Percentiles rank a stretch among this genome's conserved stretches.
Conservation (phyloP, 2,329 filamentous ascomycete genomes). For the Saccharata proteae region DNA sequence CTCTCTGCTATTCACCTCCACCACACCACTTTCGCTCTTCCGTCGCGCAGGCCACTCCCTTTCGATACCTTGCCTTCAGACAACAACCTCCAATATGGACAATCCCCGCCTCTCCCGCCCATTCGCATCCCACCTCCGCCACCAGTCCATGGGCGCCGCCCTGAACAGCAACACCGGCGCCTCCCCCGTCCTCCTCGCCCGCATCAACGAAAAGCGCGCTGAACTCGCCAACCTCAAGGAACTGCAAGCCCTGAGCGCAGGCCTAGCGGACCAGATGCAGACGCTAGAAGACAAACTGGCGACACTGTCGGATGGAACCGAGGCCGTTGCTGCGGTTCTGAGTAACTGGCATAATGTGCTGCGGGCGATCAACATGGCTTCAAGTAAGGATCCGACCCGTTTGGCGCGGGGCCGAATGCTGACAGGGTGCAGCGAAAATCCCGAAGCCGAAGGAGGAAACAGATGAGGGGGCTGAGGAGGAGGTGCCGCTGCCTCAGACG, state of each 20-base stretch:
- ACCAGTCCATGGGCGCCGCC: slow-evolving; percentile 34
- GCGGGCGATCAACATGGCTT: slow-evolving; percentile 76
- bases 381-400: slow-evolving; percentile 38
- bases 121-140: slow-evolving; percentile 54
- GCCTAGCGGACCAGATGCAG: slow-evolving; percentile 72
- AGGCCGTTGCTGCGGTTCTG: slow-evolving; percentile 68
- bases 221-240: slow-evolving; percentile 71
- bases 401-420: slow-evolving; percentile 10
- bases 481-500: slow-evolving; percentile 59
- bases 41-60: background rate
- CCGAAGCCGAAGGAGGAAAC: slow-evolving; percentile 42
- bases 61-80: background rate
- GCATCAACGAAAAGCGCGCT: slow-evolving; percentile 75
- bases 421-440: slow-evolving; percentile 47
- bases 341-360: slow-evolving; percentile 83
- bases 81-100: slow-evolving; percentile 5
- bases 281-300: slow-evolving; percentile 64
- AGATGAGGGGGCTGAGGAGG: slow-evolving; percentile 29
- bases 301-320: slow-evolving; percentile 69
- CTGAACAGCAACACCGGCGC: slow-evolving; percentile 41
- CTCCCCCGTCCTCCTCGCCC: slow-evolving; percentile 57
- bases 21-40: background rate
- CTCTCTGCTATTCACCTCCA: too few species aligned
- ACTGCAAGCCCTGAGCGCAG: slow-evolving; percentile 65
- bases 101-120: slow-evolving; percentile 28